Conservation (phyloP, 495 filamentous ascomycete genomes). For the Cercophora samala region DNA sequence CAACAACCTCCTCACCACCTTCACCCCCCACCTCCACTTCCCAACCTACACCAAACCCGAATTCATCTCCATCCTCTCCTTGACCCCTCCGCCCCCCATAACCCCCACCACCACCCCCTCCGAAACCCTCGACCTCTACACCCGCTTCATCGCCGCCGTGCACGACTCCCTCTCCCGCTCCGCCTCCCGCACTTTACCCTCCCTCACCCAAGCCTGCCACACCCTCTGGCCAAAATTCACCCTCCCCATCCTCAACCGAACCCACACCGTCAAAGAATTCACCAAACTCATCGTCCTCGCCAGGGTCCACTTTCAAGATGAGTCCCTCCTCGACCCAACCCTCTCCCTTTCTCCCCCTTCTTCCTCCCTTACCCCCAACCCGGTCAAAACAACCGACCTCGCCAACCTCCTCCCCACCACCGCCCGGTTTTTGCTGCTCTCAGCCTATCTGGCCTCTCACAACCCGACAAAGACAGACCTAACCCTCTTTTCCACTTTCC, state of each 20-base stretch:
- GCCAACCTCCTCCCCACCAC: constrained; percentile 67
- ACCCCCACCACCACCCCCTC: constrained; percentile 39
- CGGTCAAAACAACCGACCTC: constrained; percentile 26
- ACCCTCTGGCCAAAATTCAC: constrained; percentile 70
- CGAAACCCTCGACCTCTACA: constrained; percentile 66
- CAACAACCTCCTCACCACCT: constrained; percentile 65
- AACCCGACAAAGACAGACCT: constrained; percentile 75
- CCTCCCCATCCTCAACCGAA: constrained; percentile 59
- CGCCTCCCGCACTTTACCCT: constrained; percentile 61
- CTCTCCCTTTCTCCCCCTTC: constrained; percentile 51
- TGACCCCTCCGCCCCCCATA: constrained; percentile 33
- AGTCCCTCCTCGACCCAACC: constrained; percentile 64
- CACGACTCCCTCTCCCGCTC: constrained; percentile 69
- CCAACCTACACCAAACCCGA: constrained; percentile 79
- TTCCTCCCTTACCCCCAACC: constrained; percentile 11
- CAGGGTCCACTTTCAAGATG: constrained; percentile 71
- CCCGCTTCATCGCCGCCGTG: constrained; percentile 68
- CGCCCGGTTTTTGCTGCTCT: constrained; percentile 76
- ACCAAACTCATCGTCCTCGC: constrained; percentile 72
- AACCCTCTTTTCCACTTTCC: constrained; percentile 79
- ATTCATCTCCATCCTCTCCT: constrained; percentile 66
- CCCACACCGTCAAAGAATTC: constrained; percentile 73
- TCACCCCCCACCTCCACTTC: constrained; percentile 78
- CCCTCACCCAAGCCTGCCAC: constrained; percentile 54
- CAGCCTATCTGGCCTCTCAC: constrained; percentile 88